Evolutionary conservation across 305 asterid genomes (phyloP), one percentile per base, ranked within the genome.

Genomic region (Petunia hybrid): DNA sequence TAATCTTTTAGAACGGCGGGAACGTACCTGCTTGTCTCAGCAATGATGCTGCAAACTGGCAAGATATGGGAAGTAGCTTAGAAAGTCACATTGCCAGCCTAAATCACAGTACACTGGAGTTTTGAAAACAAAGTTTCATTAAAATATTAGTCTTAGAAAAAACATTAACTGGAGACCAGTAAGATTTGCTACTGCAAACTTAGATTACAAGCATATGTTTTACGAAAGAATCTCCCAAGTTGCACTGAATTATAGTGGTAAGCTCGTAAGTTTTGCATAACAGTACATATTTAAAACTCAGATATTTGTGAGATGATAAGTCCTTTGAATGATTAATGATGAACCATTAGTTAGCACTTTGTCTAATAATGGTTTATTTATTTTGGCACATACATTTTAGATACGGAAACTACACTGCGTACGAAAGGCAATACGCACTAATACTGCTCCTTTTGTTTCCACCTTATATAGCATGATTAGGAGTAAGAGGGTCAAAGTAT

Each of bases 21-120:
- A 22, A 22, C 31, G 31, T 22, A 70, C 9, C 77, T 16, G 46
- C 42, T 45, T 45, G 42, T 45, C 5, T 43, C 1, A 69, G 4
- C 4, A 41, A 46, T 31, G 77, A 70, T 22, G 10, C 9, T 22
- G 31, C 31, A 22, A 22, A 12, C 10, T 4, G 42, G 46, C 60
- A 22, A 46, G 60, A 70, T 43, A 22, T 70, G 22, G 60, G 60
- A 70, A 46, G 77, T 70, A 70, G 22, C 77, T 70, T 46, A 16
- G 61, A 46, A 31, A 70, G 6, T 46, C 22, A 1, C 43, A 46
- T 3, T 10, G 41, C 77, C 77, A 70, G 77, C 77, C 31, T 70
- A 5, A 22, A 22, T 71, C 61, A 71, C 77, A 70, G 3, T 46
- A n/a, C 39, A 69, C 76, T 45, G 22, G 76, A 5, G 40, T 70